Percentiles rank a stretch among this genome's conserved stretches.
Evolutionary conservation across 768 basidiomycete genomes (phyloP).

Genomic region (Kwoniella sp.): DNA sequence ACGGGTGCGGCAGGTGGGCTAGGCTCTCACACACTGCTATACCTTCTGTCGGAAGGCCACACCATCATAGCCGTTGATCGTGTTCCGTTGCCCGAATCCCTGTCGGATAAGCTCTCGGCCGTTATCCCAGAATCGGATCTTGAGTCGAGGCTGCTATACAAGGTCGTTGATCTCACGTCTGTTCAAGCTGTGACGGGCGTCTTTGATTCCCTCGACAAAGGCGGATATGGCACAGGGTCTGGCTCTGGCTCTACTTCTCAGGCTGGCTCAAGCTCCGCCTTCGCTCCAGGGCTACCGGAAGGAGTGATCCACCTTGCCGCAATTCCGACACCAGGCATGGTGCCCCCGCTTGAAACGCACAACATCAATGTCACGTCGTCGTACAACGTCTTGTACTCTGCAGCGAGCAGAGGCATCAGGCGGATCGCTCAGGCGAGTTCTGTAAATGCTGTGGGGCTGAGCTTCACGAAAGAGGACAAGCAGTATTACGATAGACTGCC

Average conservation of each 20-base stretch:
- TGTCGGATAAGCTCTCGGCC: not conserved
- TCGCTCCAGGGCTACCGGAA: slow-evolving; percentile 26
- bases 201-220: slow-evolving; percentile 6
- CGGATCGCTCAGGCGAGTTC: slow-evolving; percentile 50
- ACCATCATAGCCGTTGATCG: slow-evolving; percentile 40
- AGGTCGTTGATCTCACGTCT: slow-evolving; percentile 24
- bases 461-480: slow-evolving; percentile 29
- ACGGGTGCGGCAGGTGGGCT: slow-evolving; percentile 42
- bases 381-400: slow-evolving; percentile 50
- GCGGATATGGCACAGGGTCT: not conserved
- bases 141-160: slow-evolving; percentile 12
- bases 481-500: slow-evolving; percentile 42
- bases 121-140: not conserved
- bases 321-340: slow-evolving; percentile 35
- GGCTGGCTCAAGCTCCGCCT: no score
- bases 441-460: slow-evolving; percentile 47
- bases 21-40: slow-evolving; percentile 28
- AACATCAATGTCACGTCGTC: slow-evolving; percentile 43
- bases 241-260: no score
- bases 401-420: slow-evolving; percentile 36
- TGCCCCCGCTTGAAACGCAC: slow-evolving; percentile 35
- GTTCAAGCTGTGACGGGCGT: slow-evolving; percentile 20
- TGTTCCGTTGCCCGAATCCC: slow-evolving; percentile 19
- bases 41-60: slow-evolving; percentile 36
- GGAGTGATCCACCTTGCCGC: slow-evolving; percentile 51